Evolutionary conservation across 768 basidiomycete species (phyloP).

Genomic region (Termitomyces sp.): DNA sequence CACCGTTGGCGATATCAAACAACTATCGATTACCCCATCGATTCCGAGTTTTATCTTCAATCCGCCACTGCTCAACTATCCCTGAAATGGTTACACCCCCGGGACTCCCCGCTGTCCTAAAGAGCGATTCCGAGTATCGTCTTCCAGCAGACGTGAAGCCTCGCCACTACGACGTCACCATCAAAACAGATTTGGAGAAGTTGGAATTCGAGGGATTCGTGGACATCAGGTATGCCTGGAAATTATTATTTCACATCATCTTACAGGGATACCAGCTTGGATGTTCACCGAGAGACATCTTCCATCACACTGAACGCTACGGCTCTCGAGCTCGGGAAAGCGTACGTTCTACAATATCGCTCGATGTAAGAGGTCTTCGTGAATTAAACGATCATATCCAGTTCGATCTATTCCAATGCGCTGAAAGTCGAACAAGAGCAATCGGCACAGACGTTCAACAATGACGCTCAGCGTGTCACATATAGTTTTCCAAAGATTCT

Average conservation of each 20-base stretch:
- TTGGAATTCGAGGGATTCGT: conserved; percentile 74
- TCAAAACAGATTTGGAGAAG: conserved; percentile 79
- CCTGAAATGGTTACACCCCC: conserved; percentile 22
- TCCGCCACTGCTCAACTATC: conserved; percentile 13
- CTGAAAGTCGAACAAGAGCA: conserved; percentile 41
- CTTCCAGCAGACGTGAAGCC: conserved; percentile 65
- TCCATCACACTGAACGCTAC: conserved; percentile 61
- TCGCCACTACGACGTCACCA: conserved; percentile 70
- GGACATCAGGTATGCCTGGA: conserved; percentile 49
- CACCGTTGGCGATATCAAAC: conserved; percentile 6
- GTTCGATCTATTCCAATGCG: conserved; percentile 49
- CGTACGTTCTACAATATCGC: conserved; percentile 24
- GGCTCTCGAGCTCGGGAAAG: conserved; percentile 50
- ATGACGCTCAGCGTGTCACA: conserved; percentile 56
- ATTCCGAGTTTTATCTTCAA: conserved; percentile 5
- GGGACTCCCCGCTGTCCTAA: conserved; percentile 12
- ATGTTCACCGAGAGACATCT: conserved; percentile 56
- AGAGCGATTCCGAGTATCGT: conserved; percentile 42
- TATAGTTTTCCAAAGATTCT: conserved; percentile 53
- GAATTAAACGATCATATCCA: conserved; percentile 6
- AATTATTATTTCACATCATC: conserved; percentile 6
- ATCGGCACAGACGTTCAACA: conserved; percentile 47
- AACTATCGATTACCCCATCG: conserved; percentile 11
- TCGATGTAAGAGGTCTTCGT: background rate
- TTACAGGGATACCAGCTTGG: conserved; percentile 39